Percentiles rank a stretch among this genome's conserved stretches.
These are phyloP conservation scores for Mortierella sp. DNA, from an alignment of 371 early-diverging fungal species.

Conservation along the genomic window DNA sequence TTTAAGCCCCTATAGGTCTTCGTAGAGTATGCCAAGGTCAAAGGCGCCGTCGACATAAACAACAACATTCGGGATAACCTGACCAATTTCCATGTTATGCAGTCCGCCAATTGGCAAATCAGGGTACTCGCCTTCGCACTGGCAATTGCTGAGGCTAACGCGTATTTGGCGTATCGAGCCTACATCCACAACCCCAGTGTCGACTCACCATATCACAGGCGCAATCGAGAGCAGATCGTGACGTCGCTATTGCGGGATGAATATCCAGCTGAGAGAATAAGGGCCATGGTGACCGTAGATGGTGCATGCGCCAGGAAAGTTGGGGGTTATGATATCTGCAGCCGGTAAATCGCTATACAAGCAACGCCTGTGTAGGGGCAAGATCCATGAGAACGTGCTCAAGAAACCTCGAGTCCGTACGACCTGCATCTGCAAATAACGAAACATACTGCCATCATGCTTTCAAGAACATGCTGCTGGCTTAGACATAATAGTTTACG, in stretches of 20 bases:
- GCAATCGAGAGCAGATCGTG: background rate
- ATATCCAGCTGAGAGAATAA: conserved; percentile 1
- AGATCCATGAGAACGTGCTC: background rate
- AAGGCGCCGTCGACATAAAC: conserved; percentile 6
- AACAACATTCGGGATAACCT: conserved; percentile 6
- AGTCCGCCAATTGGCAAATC: background rate
- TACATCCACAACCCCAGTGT: background rate
- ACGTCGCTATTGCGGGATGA: background rate
- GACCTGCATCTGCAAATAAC: background rate
- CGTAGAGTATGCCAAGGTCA: background rate
- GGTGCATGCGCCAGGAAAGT: background rate
- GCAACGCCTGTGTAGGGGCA: background rate
- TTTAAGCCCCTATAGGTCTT: background rate
- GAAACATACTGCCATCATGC: background rate
- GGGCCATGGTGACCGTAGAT: background rate
- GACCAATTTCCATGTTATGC: conserved; percentile 3
- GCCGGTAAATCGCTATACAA: background rate
- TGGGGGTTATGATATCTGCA: background rate
- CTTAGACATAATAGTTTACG: no score
- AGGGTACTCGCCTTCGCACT: conserved; percentile 4
- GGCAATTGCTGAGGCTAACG: conserved; percentile 7
- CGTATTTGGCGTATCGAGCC: conserved; percentile 9
- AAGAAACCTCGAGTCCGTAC: background rate
- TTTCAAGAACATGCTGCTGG: conserved; percentile 1
- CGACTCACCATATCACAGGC: background rate